Evolutionary conservation across 2,329 filamentous ascomycete species (phyloP).

Genomic region (Aspergillus phoenicis): DNA sequence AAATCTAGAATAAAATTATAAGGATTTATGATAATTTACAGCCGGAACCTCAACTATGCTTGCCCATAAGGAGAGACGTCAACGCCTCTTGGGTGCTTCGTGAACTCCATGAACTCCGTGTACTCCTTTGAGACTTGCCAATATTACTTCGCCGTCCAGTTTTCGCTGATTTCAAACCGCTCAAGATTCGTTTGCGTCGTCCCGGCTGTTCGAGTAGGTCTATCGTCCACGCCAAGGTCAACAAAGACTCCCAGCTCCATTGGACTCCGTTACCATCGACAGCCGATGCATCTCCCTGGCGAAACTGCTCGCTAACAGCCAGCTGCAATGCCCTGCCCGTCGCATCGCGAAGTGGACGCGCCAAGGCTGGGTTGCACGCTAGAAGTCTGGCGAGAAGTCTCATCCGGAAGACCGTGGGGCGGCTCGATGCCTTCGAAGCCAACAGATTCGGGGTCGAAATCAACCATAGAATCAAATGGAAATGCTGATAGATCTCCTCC

Average conservation of each 20-base stretch:
- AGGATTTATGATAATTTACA: conserved; percentile 25
- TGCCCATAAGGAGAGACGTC: conserved; percentile 36
- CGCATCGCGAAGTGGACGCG: conserved; percentile 57
- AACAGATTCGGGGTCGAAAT: conserved; percentile 56
- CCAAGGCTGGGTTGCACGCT: conserved; percentile 57
- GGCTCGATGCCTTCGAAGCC: conserved; percentile 44
- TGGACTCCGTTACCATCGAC: conserved; percentile 34
- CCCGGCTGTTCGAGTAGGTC: conserved; percentile 45
- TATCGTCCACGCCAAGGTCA: conserved; percentile 51
- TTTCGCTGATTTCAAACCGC: conserved; percentile 31
- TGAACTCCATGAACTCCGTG: conserved; percentile 47
- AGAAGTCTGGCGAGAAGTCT: conserved; percentile 54
- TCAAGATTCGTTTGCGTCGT: conserved; percentile 32
- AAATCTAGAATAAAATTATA: neutral
- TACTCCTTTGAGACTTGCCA: conserved; percentile 38
- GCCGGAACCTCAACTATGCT: conserved; percentile 28
- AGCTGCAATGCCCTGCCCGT: conserved; percentile 57
- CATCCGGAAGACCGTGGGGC: conserved; percentile 54
- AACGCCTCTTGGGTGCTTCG: conserved; percentile 29
- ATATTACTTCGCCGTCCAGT: conserved; percentile 38
- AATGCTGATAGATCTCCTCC: conserved; percentile 53
- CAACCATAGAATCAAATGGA: conserved; percentile 58
- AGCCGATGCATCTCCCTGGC: conserved; percentile 38
- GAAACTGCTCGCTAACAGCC: conserved; percentile 48
- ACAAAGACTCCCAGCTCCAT: conserved; percentile 48